phyloP scores from a whole-genome alignment of 257 asterid genomes.

The Nemophila menziesii region DNA sequence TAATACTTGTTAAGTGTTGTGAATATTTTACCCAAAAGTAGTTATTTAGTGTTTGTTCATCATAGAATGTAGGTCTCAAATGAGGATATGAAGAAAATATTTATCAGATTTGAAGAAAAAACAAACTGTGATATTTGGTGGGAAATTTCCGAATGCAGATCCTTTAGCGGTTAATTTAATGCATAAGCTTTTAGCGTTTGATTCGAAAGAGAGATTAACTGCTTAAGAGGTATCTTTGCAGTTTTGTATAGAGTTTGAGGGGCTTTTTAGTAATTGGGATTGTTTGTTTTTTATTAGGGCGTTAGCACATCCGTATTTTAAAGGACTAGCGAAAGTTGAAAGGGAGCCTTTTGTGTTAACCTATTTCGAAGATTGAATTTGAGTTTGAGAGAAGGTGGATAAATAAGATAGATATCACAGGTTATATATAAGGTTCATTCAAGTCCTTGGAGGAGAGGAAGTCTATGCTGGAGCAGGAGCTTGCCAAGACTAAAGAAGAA shows the following conservation, averaged over 20 bases:
- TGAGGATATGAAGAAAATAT: constrained; percentile 78
- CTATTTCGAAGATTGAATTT: constrained; percentile 77
- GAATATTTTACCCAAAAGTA: no score
- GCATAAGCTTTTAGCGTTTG: constrained; percentile 73
- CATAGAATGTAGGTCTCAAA: constrained; percentile 66
- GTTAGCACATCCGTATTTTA: constrained; percentile 84
- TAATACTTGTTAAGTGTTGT: constrained; percentile 17
- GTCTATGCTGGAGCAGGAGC: constrained; percentile 54
- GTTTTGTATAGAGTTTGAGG: not conserved
- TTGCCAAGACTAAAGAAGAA: constrained; percentile 57
- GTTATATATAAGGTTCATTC: constrained; percentile 53
- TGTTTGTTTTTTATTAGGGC: constrained; percentile 27
- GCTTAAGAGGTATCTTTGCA: constrained; percentile 58
- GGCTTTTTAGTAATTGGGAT: not conserved
- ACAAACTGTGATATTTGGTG: constrained; percentile 40
- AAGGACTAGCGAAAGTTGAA: constrained; percentile 74
- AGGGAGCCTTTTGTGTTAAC: constrained; percentile 83
- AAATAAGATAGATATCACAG: constrained; percentile 74
- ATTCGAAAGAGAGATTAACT: constrained; percentile 85
- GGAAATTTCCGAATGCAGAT: constrained; percentile 60
- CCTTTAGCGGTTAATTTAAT: constrained; percentile 58
- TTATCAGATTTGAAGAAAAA: constrained; percentile 65
- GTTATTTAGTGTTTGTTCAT: no score
- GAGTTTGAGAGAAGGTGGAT: constrained; percentile 81
- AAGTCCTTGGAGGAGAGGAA: constrained; percentile 52